Percentiles rank a stretch among this genome's conserved stretches.
Conservation (phyloP, 2,329 filamentous ascomycete species). For the Fusarium coicis region DNA sequence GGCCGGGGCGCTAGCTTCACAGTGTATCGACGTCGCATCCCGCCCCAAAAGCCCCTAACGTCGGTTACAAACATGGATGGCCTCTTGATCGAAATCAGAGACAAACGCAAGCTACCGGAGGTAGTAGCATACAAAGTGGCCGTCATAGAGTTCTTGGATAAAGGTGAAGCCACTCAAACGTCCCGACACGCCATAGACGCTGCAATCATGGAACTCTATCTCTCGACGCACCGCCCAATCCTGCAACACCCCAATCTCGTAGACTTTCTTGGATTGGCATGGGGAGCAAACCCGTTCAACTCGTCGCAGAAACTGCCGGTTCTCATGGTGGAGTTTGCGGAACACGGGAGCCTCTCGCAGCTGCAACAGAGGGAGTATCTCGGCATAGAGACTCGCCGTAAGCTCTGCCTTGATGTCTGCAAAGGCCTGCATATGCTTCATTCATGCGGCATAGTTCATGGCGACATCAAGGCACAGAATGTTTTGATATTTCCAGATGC, state of each 20-base stretch:
- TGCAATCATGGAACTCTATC: not conserved
- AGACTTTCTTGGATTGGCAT: not conserved
- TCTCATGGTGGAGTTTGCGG: not conserved
- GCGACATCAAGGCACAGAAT: not conserved
- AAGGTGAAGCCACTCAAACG: not conserved
- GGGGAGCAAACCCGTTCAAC: not conserved
- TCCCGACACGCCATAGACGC: not conserved
- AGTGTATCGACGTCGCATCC: not conserved
- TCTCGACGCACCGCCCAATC: not conserved
- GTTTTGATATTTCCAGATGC: not conserved
- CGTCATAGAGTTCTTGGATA: not conserved
- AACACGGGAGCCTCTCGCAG: not conserved
- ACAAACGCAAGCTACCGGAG: not conserved
- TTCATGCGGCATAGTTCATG: not conserved
- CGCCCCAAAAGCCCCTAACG: not conserved
- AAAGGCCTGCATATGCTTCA: not conserved
- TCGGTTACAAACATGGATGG: not conserved
- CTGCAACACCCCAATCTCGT: not conserved
- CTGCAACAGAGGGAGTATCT: not conserved
- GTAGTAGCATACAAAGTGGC: not conserved
- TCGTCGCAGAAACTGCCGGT: not conserved
- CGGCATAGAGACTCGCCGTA: not conserved
- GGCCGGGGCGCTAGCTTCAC: not conserved
- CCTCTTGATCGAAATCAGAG: not conserved
- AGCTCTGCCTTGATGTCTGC: not conserved